Base-by-base conservation (phyloP, 768 basidiomycete genomes). In the Lactarius indigo region DNA sequence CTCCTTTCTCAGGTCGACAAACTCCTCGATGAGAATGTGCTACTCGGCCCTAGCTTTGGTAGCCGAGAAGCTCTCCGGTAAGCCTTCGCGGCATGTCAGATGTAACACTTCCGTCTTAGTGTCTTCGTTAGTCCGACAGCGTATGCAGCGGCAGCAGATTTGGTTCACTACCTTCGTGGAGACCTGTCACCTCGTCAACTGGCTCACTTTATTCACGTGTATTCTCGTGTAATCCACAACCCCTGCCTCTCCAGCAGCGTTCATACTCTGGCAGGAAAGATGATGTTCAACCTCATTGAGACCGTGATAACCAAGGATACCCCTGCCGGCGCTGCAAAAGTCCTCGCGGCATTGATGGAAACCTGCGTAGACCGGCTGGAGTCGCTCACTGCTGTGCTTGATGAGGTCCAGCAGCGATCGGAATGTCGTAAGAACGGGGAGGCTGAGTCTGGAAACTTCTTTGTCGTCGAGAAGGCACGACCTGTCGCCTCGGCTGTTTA, bases 251-350 rank as follows among this genome's bases (percentile, higher is more conserved):
- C 86, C 10, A 87, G 84, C 71, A 87, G 85, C 63, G 85, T 96
- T 39, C 95, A 98, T 73, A 92, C 92, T 15, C 83, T 98, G 74
- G 93, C 92, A 69, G 90, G 91, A 61, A 98, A 98, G 77, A 88
- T 97, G 79, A 88, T 98, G 75, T 91, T 94, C 73, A 91, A 91
- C 68, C 83, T 97, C 57, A 84, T 92, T 52, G 97, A 98, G 63
- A 84, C 87, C 56, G 88, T 98, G 52, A 78, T 90, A 28, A 78
- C 83, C 35, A 95, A 96, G 76, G 90, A 89, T 57, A 86, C 87
- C 0, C 79, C 84, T 28, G 82, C 84, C 63, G 88, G 86, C 57
- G 88, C 92, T 12, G 83, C 85, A 3, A 82, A 82, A 62, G 80
- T 94, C n/a, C 79, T 98, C 8, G 78, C 80, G 30, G 83, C 86